A percentile compares a stretch with the other conserved stretches of the same genome.
phyloP scores from a whole-genome alignment of 768 basidiomycete species.

The Aureoboletus auriporus region DNA sequence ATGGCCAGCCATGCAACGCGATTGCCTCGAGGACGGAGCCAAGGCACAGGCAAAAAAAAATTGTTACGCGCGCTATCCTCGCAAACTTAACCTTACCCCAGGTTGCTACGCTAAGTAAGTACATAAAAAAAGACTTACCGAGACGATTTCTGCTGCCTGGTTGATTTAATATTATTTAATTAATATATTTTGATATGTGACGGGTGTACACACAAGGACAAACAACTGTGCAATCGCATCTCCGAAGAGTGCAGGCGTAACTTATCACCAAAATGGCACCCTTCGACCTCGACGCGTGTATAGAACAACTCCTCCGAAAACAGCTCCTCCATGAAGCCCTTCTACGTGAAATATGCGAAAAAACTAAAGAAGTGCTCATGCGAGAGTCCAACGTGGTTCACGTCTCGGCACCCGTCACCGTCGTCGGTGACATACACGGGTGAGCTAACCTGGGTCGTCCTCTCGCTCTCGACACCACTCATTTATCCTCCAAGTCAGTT shows the following conservation, averaged over 20 bases:
- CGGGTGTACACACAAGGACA: constrained; percentile 12
- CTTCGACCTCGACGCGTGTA: constrained; percentile 97
- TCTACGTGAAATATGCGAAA: constrained; percentile 97
- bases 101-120: constrained; percentile 4
- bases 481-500: constrained; percentile 74
- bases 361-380: constrained; percentile 99
- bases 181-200: constrained; percentile 6
- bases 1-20: constrained; percentile 24
- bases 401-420: constrained; percentile 93
- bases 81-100: constrained; percentile 32
- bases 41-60: constrained; percentile 27
- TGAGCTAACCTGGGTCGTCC: constrained; percentile 41
- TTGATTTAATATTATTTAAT: constrained; percentile 7
- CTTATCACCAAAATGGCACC: constrained; percentile 34
- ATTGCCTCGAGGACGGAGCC: constrained; percentile 33
- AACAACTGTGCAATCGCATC: constrained; percentile 12
- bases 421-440: constrained; percentile 99
- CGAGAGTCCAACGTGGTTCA: constrained; percentile 98
- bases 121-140: constrained; percentile 9
- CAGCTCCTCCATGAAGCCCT: constrained; percentile 94
- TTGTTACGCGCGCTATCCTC: constrained; percentile 17
- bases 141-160: constrained; percentile 1
- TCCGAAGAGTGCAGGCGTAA: neutral
- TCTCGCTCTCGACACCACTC: constrained; percentile 29
- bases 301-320: constrained; percentile 83